Evolutionary conservation across 2,329 filamentous ascomycete species (phyloP).

Genomic region (Cladosporium sp.): DNA sequence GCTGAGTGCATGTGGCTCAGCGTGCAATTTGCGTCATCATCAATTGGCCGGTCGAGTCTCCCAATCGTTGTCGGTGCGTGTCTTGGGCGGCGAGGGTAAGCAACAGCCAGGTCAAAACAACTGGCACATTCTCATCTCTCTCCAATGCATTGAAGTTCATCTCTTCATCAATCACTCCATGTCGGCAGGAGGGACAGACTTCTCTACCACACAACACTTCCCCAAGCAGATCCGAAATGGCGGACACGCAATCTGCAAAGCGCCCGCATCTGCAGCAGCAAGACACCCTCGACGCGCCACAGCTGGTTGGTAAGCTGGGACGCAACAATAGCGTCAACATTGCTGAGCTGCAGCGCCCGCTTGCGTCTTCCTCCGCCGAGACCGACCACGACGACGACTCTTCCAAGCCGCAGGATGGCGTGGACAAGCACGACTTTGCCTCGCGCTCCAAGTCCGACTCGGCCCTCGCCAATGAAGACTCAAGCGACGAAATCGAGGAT

Average conservation of each 20-base stretch:
- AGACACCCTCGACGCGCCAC: constrained; percentile 21
- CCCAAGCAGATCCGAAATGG: not conserved
- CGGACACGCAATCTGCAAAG: constrained; percentile 5
- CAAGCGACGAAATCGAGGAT: constrained; percentile 38
- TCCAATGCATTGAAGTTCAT: no score
- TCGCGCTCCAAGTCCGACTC: constrained; percentile 9
- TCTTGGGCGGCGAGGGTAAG: no score
- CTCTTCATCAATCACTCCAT: no score
- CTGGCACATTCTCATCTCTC: no score
- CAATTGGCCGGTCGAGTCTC: no score
- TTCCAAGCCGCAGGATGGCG: constrained; percentile 16
- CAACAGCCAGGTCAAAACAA: no score
- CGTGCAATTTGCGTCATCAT: no score
- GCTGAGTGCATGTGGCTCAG: no score
- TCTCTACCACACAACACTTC: no score
- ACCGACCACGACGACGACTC: constrained; percentile 38
- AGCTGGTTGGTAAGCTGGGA: constrained; percentile 15
- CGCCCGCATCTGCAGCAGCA: constrained; percentile 17
- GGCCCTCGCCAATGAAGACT: constrained; percentile 7
- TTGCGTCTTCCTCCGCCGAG: not conserved
- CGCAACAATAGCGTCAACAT: constrained; percentile 11
- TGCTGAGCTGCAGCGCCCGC: constrained; percentile 2
- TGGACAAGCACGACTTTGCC: constrained; percentile 6
- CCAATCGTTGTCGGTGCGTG: no score
- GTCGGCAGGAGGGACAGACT: no score